Evolutionary conservation across 1,284 basidiomycete species (phyloP).

Genomic region (Pseudozyma hubeiensis): DNA sequence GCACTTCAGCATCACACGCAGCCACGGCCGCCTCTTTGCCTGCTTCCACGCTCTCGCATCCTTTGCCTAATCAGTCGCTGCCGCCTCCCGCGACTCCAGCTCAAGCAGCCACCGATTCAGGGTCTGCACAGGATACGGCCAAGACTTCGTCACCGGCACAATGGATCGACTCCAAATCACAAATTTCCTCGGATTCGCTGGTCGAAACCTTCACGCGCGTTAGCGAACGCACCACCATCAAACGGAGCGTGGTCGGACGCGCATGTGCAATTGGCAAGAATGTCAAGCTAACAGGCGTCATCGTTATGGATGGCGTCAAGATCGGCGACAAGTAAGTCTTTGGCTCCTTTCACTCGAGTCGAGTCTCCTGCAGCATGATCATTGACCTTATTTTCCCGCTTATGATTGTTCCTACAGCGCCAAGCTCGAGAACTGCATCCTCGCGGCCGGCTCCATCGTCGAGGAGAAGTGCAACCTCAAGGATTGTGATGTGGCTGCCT

Average conservation of each 20-base stretch:
- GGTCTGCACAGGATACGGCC: constrained; percentile 11
- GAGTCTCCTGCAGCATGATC: too few species aligned
- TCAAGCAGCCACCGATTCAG: constrained; percentile 9
- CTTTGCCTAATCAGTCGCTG: constrained; percentile 36
- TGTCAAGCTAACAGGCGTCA: constrained; percentile 84
- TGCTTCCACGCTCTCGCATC: constrained; percentile 40
- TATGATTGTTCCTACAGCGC: constrained; percentile 73
- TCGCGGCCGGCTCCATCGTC: constrained; percentile 84
- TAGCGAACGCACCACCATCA: constrained; percentile 85
- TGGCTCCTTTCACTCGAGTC: not conserved
- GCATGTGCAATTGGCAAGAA: constrained; percentile 89
- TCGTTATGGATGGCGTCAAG: constrained; percentile 88
- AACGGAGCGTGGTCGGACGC: constrained; percentile 86
- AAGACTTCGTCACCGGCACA: constrained; percentile 8
- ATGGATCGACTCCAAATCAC: constrained; percentile 78
- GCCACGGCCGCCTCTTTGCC: constrained; percentile 4
- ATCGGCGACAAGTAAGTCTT: constrained; percentile 83
- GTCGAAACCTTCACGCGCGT: constrained; percentile 84
- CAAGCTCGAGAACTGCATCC: constrained; percentile 87
- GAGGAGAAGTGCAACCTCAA: constrained; percentile 82
- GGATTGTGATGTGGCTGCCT: constrained; percentile 87
- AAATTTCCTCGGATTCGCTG: constrained; percentile 86
- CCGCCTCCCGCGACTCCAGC: constrained; percentile 12
- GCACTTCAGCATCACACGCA: constrained; percentile 9
- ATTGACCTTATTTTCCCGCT: constrained; percentile 11